Percentiles rank a stretch among this genome's conserved stretches.
phyloP scores from a whole-genome alignment of 2,329 filamentous ascomycete species.

The Verticillium isaacii region DNA sequence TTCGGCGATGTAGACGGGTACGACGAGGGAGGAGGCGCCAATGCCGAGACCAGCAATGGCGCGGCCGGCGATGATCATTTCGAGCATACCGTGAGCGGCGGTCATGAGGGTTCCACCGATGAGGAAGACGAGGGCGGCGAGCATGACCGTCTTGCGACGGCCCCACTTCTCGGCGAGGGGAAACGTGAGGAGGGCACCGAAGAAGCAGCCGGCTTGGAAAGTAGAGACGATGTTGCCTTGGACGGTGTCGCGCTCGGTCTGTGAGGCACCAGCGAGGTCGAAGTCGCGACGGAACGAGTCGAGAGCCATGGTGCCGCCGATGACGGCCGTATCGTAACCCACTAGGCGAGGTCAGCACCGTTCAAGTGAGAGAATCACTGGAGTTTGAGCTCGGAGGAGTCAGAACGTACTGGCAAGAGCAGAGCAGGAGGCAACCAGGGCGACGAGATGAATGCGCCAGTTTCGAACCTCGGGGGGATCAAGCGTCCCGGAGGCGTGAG shows the following conservation, averaged over 20 bases:
- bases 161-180: constrained; percentile 43
- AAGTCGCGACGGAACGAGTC: constrained; percentile 31
- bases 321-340: constrained; percentile 32
- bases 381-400: neutral
- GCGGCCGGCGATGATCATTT: constrained; percentile 40
- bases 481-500: constrained; percentile 17
- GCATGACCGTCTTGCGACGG: constrained; percentile 39
- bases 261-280: constrained; percentile 18
- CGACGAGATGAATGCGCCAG: constrained; percentile 20
- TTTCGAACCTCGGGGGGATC: constrained; percentile 20
- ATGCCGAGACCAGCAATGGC: constrained; percentile 48
- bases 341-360: constrained; percentile 12
- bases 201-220: constrained; percentile 31
- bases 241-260: constrained; percentile 22
- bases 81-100: constrained; percentile 24
- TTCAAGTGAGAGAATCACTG: neutral
- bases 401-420: constrained; percentile 17
- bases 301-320: constrained; percentile 33
- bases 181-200: constrained; percentile 33
- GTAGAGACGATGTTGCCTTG: constrained; percentile 24
- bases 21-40: constrained; percentile 42
- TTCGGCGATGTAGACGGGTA: constrained; percentile 38
- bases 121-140: constrained; percentile 36
- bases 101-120: constrained; percentile 29
- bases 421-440: constrained; percentile 21